phyloP scores from a whole-genome alignment of 805 yeast genomes.

The Yarrowia hollandica region DNA sequence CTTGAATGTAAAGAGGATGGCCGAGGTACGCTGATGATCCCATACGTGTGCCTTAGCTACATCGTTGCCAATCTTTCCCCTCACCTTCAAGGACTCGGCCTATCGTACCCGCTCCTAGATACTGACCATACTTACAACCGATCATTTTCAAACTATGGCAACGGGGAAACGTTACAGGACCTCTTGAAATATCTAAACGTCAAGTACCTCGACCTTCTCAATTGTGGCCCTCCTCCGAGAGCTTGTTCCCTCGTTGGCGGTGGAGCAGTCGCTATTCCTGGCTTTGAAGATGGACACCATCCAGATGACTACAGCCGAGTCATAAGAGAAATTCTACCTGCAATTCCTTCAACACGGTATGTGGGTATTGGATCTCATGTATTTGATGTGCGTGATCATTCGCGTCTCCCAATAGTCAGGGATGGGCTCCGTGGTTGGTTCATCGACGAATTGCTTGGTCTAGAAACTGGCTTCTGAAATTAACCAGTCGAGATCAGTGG shows the following conservation, averaged over 20 bases:
- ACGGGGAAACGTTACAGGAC: conserved; percentile 20
- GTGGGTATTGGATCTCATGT: conserved; percentile 21
- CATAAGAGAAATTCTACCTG: conserved; percentile 33
- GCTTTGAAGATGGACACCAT: conserved; percentile 30
- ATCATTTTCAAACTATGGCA: conserved; percentile 9
- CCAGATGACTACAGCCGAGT: conserved; percentile 31
- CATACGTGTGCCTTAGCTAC: conserved; percentile 19
- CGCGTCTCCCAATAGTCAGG: conserved; percentile 1
- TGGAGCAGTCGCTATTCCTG: conserved; percentile 12
- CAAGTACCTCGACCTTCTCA: conserved; percentile 12
- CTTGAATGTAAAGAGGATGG: conserved; percentile 17
- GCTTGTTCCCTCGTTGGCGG: conserved; percentile 22
- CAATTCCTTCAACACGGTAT: conserved; percentile 32
- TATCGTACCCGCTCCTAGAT: conserved; percentile 16
- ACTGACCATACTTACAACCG: conserved; percentile 21
- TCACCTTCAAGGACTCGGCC: conserved; percentile 7
- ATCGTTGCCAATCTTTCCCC: conserved; percentile 12
- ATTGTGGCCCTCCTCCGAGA: conserved; percentile 15
- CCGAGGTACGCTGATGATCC: conserved; percentile 20
- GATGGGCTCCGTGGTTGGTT: conserved; percentile 26
- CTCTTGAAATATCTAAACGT: conserved; percentile 4
- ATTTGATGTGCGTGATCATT: conserved; percentile 2
- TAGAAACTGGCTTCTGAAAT: not conserved
- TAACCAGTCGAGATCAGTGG: too few species aligned
- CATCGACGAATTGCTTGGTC: not conserved